Conservation (phyloP, 1,139 yeast species). For the Suhomyces bolitotheri region DNA sequence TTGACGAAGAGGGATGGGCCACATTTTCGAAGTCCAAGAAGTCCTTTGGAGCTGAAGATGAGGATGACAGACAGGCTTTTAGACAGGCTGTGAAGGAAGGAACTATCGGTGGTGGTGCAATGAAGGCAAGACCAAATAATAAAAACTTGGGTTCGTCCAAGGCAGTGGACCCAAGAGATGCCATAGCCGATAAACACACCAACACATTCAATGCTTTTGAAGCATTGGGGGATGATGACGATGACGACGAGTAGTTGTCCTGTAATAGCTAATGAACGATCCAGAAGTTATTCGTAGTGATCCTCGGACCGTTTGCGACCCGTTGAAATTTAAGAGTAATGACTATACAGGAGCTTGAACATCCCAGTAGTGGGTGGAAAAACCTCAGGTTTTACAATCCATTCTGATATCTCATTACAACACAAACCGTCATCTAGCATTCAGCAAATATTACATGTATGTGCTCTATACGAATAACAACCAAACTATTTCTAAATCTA, state of each 20-base stretch:
- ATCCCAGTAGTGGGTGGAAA: too few species aligned
- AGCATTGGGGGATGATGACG: slow-evolving; percentile 68
- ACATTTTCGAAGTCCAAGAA: slow-evolving; percentile 56
- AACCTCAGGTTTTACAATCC: too few species aligned
- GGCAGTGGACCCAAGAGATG: slow-evolving; percentile 72
- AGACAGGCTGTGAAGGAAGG: slow-evolving; percentile 46
- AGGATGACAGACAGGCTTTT: slow-evolving; percentile 49
- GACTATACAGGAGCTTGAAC: too few species aligned
- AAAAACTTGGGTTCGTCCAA: slow-evolving; percentile 73
- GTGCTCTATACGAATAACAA: too few species aligned
- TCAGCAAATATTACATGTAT: too few species aligned
- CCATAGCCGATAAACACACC: slow-evolving; percentile 65
- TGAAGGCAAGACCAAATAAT: slow-evolving; percentile 66
- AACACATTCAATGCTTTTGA: slow-evolving; percentile 75
- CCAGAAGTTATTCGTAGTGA: not conserved
- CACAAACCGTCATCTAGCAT: too few species aligned
- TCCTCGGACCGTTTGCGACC: too few species aligned
- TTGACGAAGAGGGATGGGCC: slow-evolving; percentile 83
- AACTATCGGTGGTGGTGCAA: slow-evolving; percentile 22
- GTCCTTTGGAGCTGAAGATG: slow-evolving; percentile 51
- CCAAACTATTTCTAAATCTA: too few species aligned
- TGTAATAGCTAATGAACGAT: slow-evolving; percentile 6
- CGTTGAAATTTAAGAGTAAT: too few species aligned
- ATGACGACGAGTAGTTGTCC: slow-evolving; percentile 24
- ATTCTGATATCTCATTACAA: too few species aligned